Conservation (phyloP, 345 rosid species). For the Boechera stricta region DNA sequence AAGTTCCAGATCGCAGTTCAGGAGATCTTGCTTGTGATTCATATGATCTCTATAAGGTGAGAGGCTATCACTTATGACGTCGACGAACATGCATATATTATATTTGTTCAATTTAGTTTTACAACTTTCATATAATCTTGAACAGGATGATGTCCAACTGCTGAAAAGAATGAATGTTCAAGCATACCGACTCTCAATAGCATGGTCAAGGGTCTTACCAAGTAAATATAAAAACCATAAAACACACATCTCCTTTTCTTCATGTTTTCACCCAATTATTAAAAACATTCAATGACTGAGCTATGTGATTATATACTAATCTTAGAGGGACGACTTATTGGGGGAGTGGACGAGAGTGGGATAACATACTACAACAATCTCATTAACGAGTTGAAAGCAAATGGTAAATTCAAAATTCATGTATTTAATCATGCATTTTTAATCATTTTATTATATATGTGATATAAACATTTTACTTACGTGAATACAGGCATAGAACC, state of each 20-base stretch:
- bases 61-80: neutral
- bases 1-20: conserved; percentile 17
- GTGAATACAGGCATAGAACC: conserved; percentile 42
- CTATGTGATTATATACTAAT: neutral
- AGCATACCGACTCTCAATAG: conserved; percentile 38
- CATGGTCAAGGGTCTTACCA: conserved; percentile 56
- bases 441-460: neutral
- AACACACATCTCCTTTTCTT: neutral
- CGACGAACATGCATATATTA: neutral
- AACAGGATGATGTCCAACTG: conserved; percentile 23
- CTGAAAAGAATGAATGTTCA: conserved; percentile 10
- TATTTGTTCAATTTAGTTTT: neutral
- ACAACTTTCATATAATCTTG: conserved; percentile 47
- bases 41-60: conserved; percentile 30
- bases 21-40: conserved; percentile 40
- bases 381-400: conserved; percentile 40
- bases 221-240: neutral
- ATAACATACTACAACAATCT: conserved; percentile 57
- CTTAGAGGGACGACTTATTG: conserved; percentile 51
- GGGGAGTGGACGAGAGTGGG: conserved; percentile 54
- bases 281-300: neutral
- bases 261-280: neutral
- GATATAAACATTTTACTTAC: neutral
- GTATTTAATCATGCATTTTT: neutral
- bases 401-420: neutral